These are phyloP conservation scores for Scenedesmus sp. DNA, from an alignment of 163 green algal genomes.

Conservation along the genomic window DNA sequence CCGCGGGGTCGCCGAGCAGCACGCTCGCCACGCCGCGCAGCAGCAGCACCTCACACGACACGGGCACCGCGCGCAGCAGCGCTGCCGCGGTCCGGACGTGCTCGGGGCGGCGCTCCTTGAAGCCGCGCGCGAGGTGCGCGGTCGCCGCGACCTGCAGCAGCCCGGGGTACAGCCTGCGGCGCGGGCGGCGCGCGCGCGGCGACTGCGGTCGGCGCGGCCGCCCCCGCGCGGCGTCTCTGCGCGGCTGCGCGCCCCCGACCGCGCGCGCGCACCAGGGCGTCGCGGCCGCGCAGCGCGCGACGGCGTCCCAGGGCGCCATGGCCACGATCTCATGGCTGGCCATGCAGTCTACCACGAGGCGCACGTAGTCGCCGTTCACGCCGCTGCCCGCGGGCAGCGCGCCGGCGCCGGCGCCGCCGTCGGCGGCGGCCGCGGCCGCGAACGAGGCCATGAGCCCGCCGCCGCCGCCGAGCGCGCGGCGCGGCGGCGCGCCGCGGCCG, in stretches of 20 bases:
- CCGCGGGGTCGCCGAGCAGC: slow-evolving; percentile 26
- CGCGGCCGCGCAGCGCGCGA: slow-evolving; percentile 4
- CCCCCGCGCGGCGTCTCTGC: background rate
- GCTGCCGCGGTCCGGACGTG: background rate
- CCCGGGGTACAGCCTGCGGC: slow-evolving; percentile 43
- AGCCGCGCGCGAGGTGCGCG: slow-evolving; percentile 31
- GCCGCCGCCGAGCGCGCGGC: background rate
- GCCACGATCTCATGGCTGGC: slow-evolving; percentile 18
- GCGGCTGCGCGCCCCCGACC: background rate
- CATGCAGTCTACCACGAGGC: slow-evolving; percentile 38
- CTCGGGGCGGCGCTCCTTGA: background rate
- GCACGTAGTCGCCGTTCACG: slow-evolving; percentile 33
- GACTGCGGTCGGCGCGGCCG: too few relatives aligned
- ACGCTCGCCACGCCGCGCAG: slow-evolving; percentile 22
- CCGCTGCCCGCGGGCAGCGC: background rate
- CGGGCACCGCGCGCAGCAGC: slow-evolving; percentile 21
- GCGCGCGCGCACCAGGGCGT: slow-evolving; percentile 21
- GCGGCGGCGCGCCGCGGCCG: background rate
- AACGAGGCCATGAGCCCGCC: background rate
- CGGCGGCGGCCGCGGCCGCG: background rate
- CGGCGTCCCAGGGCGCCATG: slow-evolving; percentile 34
- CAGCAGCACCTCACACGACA: slow-evolving; percentile 29
- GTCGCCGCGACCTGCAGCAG: slow-evolving; percentile 37
- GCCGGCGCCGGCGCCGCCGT: background rate
- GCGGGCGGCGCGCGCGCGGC: too few relatives aligned